Conservation (phyloP, 495 filamentous ascomycete species). For the Penicillium manginii region DNA sequence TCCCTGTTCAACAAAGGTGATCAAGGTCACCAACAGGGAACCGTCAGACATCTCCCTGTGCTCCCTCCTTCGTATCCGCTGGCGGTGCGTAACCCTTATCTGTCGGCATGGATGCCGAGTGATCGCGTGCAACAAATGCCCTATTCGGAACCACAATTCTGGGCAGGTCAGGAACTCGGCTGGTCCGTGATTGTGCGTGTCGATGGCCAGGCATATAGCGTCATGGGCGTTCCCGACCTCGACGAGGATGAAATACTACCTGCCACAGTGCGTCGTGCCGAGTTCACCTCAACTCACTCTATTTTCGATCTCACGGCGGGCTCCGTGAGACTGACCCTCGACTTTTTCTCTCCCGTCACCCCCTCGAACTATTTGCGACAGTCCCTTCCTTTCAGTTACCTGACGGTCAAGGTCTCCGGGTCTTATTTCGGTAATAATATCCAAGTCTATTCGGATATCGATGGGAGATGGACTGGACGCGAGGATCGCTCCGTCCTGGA, state of each 20-base stretch:
- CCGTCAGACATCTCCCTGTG: slow-evolving; percentile 29
- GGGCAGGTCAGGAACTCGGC: slow-evolving; percentile 50
- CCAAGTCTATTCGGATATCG: slow-evolving; percentile 54
- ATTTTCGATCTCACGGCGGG: slow-evolving; percentile 49
- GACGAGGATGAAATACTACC: slow-evolving; percentile 30
- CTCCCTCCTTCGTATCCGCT: slow-evolving; percentile 53
- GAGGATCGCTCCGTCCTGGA: slow-evolving; percentile 28
- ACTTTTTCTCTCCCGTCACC: slow-evolving; percentile 86
- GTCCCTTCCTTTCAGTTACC: slow-evolving; percentile 78
- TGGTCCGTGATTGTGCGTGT: slow-evolving; percentile 55
- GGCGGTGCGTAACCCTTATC: slow-evolving; percentile 51
- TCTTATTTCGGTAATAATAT: slow-evolving; percentile 31
- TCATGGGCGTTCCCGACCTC: slow-evolving; percentile 46
- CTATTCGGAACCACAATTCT: slow-evolving; percentile 51
- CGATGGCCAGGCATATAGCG: slow-evolving; percentile 49
- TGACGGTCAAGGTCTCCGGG: slow-evolving; percentile 63
- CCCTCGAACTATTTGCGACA: slow-evolving; percentile 81
- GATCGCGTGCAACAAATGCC: slow-evolving; percentile 42
- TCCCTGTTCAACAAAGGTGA: slow-evolving; percentile 20
- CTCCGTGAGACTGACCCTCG: slow-evolving; percentile 41
- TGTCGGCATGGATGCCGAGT: slow-evolving; percentile 52
- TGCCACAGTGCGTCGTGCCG: slow-evolving; percentile 42
- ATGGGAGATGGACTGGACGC: slow-evolving; percentile 53
- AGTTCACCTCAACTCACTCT: slow-evolving; percentile 53
- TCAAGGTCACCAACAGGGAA: not conserved